Evolutionary conservation across 2,329 filamentous ascomycete species (phyloP).

Genomic region (Chrysoporthe cubensis): DNA sequence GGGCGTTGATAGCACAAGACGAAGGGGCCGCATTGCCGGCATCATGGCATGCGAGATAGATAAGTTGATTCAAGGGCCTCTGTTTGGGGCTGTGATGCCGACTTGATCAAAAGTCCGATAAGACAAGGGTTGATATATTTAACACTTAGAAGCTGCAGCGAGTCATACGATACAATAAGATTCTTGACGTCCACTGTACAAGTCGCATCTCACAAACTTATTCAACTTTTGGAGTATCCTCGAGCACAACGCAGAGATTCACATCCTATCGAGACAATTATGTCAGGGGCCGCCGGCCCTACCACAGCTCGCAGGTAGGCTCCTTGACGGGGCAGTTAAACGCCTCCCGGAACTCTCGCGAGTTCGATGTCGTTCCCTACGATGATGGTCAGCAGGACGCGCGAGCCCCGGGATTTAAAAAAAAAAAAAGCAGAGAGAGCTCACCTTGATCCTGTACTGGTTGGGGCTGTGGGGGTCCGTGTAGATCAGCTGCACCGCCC

Average conservation of each 20-base stretch:
- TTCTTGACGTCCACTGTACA: not conserved
- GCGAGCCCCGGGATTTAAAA: not conserved
- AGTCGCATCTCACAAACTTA: not conserved
- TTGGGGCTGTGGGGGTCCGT: slow-evolving; percentile 69
- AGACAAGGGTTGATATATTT: not conserved
- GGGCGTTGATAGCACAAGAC: not conserved
- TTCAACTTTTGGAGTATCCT: not conserved
- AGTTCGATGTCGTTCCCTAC: slow-evolving; percentile 63
- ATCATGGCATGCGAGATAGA: not conserved
- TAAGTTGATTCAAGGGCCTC: not conserved
- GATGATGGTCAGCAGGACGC: not conserved
- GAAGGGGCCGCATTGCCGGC: not conserved
- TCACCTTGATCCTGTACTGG: slow-evolving; percentile 61
- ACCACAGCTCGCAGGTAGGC: slow-evolving; percentile 74
- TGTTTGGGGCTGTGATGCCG: not conserved
- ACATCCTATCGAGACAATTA: not conserved
- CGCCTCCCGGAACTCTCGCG: slow-evolving; percentile 67
- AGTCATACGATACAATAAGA: not conserved
- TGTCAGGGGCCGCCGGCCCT: not conserved
- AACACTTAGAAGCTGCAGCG: not conserved
- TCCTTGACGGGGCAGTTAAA: slow-evolving; percentile 69
- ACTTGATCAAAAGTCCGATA: not conserved
- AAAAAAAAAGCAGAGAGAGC: not conserved
- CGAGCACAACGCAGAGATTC: not conserved
- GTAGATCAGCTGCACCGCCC: slow-evolving; percentile 60